These are phyloP conservation scores for Pichia inconspicua DNA, from an alignment of 1,139 yeast species.

Conservation along the genomic window DNA sequence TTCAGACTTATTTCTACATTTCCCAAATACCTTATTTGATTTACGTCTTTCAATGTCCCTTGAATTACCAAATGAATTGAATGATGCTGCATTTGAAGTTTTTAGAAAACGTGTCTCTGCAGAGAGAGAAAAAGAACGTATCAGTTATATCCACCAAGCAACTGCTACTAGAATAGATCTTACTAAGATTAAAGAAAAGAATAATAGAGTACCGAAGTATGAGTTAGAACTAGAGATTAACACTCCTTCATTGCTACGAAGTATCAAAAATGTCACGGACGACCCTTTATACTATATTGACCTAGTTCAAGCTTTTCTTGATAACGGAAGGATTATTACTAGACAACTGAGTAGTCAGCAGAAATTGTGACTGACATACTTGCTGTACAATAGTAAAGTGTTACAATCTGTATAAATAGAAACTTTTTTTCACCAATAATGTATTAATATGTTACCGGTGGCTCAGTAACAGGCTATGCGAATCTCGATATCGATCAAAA, in stretches of 20 bases:
- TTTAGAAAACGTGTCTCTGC: conserved; percentile 37
- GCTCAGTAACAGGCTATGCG: no score
- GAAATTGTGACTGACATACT: conserved; percentile 5
- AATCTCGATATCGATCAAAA: no score
- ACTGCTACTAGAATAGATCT: conserved; percentile 66
- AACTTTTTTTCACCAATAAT: background rate
- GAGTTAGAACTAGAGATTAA: conserved; percentile 76
- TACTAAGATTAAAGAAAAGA: conserved; percentile 45
- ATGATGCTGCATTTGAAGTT: conserved; percentile 46
- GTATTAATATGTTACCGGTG: no score
- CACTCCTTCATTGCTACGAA: conserved; percentile 50
- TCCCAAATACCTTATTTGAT: conserved; percentile 75
- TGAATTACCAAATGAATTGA: conserved; percentile 59
- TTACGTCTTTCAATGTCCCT: conserved; percentile 65
- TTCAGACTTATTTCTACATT: conserved; percentile 60
- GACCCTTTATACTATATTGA: conserved; percentile 64
- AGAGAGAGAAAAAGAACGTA: conserved; percentile 57
- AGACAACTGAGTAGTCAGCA: conserved; percentile 31
- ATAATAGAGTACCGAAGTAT: conserved; percentile 29
- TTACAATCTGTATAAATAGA: background rate
- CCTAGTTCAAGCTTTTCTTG: conserved; percentile 60
- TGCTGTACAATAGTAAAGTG: background rate
- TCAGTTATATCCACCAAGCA: conserved; percentile 56
- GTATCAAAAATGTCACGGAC: conserved; percentile 45
- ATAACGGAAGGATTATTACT: conserved; percentile 55